phyloP scores from a whole-genome alignment of 306 rosid genomes.

The Potentilla sterilis region DNA sequence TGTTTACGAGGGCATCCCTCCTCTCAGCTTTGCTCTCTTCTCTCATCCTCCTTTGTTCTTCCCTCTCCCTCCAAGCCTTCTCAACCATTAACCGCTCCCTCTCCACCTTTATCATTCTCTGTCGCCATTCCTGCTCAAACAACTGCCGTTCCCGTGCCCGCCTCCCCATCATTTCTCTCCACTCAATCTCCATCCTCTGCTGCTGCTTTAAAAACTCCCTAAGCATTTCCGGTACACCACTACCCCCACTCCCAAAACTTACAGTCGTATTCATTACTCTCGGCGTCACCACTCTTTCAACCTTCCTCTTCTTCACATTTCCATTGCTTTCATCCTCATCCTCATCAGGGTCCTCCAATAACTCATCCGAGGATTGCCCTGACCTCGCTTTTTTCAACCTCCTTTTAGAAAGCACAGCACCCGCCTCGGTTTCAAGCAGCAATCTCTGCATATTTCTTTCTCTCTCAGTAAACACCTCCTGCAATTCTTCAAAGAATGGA shows the following conservation, averaged over 20 bases:
- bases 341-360: conserved; percentile 50
- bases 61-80: conserved; percentile 84
- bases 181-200: conserved; percentile 76
- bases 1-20: conserved; percentile 70
- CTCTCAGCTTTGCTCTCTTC: conserved; percentile 79
- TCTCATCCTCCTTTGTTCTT: conserved; percentile 75
- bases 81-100: conserved; percentile 76
- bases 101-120: conserved; percentile 69
- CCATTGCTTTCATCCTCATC: conserved; percentile 49
- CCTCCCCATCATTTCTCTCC: conserved; percentile 78
- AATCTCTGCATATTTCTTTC: conserved; percentile 62
- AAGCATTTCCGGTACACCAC: conserved; percentile 49
- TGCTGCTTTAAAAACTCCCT: conserved; percentile 73
- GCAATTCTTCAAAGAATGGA: conserved; percentile 84
- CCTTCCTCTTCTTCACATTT: conserved; percentile 61
- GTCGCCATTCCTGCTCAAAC: conserved; percentile 86
- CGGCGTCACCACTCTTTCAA: conserved; percentile 23
- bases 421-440: conserved; percentile 65
- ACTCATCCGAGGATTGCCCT: conserved; percentile 61
- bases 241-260: conserved; percentile 19
- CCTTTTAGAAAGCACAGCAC: conserved; percentile 47
- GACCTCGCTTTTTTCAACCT: conserved; percentile 48
- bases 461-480: conserved; percentile 68
- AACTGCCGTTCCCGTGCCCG: conserved; percentile 52
- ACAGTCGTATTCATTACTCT: conserved; percentile 29